Evolutionary conservation across 2,329 filamentous ascomycete genomes (phyloP).

Genomic region (Aspergillus thermomutatus): DNA sequence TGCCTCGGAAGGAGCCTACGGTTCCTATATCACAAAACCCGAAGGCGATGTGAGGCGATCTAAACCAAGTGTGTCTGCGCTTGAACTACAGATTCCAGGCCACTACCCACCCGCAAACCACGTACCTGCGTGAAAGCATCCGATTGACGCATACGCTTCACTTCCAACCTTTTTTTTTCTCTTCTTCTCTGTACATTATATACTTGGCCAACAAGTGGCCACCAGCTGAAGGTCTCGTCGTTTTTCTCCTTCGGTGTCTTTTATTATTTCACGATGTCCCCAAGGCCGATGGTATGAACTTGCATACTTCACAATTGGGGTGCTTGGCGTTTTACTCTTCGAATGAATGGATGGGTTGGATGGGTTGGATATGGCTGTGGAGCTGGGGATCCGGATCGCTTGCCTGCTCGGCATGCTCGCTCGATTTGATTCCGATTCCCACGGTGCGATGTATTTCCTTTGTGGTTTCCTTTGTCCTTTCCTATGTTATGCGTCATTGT

Average conservation of each 20-base stretch:
- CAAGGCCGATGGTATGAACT: background rate
- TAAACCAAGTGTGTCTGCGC: conserved; percentile 28
- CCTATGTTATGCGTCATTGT: background rate
- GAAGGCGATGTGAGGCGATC: conserved; percentile 11
- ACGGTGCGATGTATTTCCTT: background rate
- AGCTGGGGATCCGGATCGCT: background rate
- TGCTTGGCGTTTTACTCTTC: background rate
- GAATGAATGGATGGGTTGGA: background rate
- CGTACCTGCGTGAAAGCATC: conserved; percentile 22
- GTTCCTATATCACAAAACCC: conserved; percentile 6
- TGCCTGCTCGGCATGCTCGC: background rate
- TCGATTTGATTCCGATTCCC: background rate
- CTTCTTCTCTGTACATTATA: background rate
- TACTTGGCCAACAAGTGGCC: background rate
- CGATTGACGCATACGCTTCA: background rate
- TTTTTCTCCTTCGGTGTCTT: background rate
- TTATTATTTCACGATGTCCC: background rate
- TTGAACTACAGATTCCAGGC: conserved; percentile 36
- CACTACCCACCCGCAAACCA: conserved; percentile 30
- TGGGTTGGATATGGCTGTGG: background rate
- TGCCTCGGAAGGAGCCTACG: background rate
- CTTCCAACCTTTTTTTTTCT: background rate
- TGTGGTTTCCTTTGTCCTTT: conserved; percentile 9
- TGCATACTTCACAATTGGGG: background rate
- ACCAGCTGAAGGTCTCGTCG: background rate